Evolutionary conservation across 495 filamentous ascomycete genomes (phyloP).

Genomic region (Entonaema liquescens): DNA sequence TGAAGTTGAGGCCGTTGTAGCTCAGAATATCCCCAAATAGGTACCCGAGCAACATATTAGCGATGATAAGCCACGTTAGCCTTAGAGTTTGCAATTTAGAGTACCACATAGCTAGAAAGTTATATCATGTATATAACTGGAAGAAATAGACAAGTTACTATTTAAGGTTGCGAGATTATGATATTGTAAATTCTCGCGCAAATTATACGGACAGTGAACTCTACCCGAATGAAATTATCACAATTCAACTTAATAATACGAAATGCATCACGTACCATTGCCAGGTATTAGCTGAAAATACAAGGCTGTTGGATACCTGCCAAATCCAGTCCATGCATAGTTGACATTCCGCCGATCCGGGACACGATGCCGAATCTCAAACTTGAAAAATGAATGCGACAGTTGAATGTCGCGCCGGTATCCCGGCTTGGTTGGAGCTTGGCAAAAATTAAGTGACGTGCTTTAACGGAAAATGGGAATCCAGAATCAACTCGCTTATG

Average conservation of each 20-base stretch:
- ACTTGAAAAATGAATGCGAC: neutral
- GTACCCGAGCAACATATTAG: neutral
- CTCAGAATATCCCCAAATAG: constrained; percentile 20
- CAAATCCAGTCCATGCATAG: too few species aligned
- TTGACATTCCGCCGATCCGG: constrained; percentile 11
- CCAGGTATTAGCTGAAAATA: neutral
- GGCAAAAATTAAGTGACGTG: constrained; percentile 2
- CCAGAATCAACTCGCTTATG: neutral
- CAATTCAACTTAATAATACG: neutral
- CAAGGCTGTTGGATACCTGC: neutral
- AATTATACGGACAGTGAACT: neutral
- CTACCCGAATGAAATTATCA: neutral
- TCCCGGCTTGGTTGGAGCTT: constrained; percentile 18
- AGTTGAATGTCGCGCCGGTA: constrained; percentile 20
- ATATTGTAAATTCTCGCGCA: neutral
- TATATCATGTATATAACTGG: neutral
- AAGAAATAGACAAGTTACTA: neutral
- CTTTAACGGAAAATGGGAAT: neutral
- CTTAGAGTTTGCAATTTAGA: neutral
- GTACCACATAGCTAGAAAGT: neutral
- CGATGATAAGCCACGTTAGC: neutral
- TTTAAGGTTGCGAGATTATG: neutral
- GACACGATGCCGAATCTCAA: constrained; percentile 16
- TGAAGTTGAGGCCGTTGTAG: constrained; percentile 25
- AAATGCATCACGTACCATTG: too few species aligned